Conservation (phyloP, 2,329 filamentous ascomycete genomes). For the Fusarium nurragi region DNA sequence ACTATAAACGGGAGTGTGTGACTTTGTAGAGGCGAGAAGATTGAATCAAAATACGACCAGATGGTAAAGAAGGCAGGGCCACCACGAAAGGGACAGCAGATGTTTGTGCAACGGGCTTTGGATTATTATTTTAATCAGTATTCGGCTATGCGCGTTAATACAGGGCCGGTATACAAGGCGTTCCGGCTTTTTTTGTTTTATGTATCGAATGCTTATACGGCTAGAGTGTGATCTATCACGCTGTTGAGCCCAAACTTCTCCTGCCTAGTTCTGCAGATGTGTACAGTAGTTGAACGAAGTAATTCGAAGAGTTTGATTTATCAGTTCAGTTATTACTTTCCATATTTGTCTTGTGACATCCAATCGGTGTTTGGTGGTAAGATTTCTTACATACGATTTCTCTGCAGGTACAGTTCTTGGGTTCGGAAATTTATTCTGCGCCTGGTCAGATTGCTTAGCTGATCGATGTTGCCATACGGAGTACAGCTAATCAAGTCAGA, state of each 20-base stretch:
- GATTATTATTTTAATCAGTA: constrained; percentile 39
- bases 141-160: constrained; percentile 41
- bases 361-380: not conserved
- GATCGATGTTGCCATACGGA: not conserved
- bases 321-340: not conserved
- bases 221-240: not conserved
- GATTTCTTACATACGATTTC: not conserved
- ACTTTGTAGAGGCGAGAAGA: not conserved
- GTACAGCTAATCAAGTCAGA: not conserved
- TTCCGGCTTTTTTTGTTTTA: constrained; percentile 39
- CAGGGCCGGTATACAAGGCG: constrained; percentile 40
- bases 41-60: constrained; percentile 14
- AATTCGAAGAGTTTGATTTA: constrained; percentile 8
- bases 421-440: not conserved
- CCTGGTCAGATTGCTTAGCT: not conserved
- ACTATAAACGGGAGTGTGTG: constrained; percentile 18
- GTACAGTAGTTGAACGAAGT: constrained; percentile 4
- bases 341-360: not conserved
- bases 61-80: constrained; percentile 20
- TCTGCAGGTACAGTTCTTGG: not conserved
- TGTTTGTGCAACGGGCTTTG: constrained; percentile 28
- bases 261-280: not conserved
- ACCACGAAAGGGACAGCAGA: constrained; percentile 16
- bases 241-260: not conserved
- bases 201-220: constrained; percentile 13